Percentiles rank a stretch among this genome's conserved stretches.
phyloP scores from a whole-genome alignment of 805 yeast species.

The Saturnispora saitoi region DNA sequence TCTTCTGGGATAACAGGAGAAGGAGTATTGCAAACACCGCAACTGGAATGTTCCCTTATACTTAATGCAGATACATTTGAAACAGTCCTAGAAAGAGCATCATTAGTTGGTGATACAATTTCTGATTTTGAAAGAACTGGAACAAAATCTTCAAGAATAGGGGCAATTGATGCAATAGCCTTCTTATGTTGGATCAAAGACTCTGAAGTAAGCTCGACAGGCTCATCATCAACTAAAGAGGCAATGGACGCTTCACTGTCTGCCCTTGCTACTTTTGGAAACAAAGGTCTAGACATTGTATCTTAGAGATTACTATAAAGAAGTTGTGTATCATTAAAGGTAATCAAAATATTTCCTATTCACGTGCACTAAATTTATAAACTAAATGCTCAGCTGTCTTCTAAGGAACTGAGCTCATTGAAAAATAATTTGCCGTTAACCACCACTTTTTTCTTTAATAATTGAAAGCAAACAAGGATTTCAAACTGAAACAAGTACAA shows the following conservation, averaged over 20 bases:
- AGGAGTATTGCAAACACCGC: background rate
- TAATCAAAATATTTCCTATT: background rate
- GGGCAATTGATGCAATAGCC: conserved; percentile 76
- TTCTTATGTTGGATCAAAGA: conserved; percentile 33
- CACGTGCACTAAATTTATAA: background rate
- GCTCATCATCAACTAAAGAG: conserved; percentile 14
- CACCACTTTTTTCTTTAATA: background rate
- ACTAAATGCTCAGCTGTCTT: background rate
- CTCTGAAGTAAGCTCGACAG: conserved; percentile 26
- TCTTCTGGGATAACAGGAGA: background rate
- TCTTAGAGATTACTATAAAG: too few species aligned
- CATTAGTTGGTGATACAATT: conserved; percentile 26
- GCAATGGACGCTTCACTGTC: conserved; percentile 4
- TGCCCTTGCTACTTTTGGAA: background rate
- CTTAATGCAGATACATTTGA: conserved; percentile 27
- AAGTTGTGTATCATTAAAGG: background rate
- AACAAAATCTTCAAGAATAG: conserved; percentile 58
- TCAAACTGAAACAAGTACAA: too few species aligned
- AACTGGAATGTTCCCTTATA: conserved; percentile 15
- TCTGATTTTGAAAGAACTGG: conserved; percentile 54
- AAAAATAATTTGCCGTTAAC: background rate
- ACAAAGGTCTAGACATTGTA: conserved; percentile 1
- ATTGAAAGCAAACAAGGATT: too few species aligned
- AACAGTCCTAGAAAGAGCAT: conserved; percentile 26
- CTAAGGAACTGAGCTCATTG: background rate